These are phyloP conservation scores for Vitis vinifera DNA, from an alignment of 164 flowering plant species.

Conservation along the genomic window ASM3070453v1 NC_081809.1:1138001-1138500, in stretches of 20 bases:
- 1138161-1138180: background rate
- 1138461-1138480: constrained; percentile 84
- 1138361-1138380: background rate
- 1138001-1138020: constrained; percentile 98
- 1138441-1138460: constrained; percentile 98
- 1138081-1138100: background rate
- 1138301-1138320: constrained; percentile 95
- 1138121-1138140: background rate
- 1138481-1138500: constrained; percentile 82
- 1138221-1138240: background rate
- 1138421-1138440: constrained; percentile 66
- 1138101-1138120: background rate
- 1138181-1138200: background rate
- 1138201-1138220: background rate
- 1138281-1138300: constrained; percentile 62
- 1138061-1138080: no score
- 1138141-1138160: background rate
- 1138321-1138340: constrained; percentile 31
- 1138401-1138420: background rate
- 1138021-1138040: constrained; percentile 74
- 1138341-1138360: background rate
- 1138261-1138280: constrained; percentile 77
- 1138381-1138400: background rate
- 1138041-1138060: background rate
- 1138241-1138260: constrained; percentile 28